Base-by-base conservation (phyloP, 73 alveolate species). In the Durusdinium trenchii region DNA sequence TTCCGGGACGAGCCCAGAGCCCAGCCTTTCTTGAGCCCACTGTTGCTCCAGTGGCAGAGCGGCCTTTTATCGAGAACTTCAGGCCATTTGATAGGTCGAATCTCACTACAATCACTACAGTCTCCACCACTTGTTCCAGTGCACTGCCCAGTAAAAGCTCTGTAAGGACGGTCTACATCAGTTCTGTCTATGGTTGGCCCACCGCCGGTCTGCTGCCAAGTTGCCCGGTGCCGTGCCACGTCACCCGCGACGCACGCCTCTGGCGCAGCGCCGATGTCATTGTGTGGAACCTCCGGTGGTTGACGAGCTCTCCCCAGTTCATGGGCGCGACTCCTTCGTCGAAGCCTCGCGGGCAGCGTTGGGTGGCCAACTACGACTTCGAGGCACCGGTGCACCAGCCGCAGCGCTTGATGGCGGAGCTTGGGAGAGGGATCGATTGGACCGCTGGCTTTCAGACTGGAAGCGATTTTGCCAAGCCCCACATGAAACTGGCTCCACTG, bases 301-400 rank as follows among this genome's bases (percentile, higher is more conserved):
- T 79, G 57, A 14, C 62, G 26, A 4, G 42, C 6, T 32, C 16
- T 23, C 38, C 20, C 30, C 28, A 1, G 48, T 35, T 5, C 54
- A 38, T 75, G 90, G 18, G 43, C 26, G 62, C 64, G 20, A 28
- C 18, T 43, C 23, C 32, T 38, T 3, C 43, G 12, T 14, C 51
- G 42, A 79, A 79, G 90, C 90, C 64, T 6, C n/a, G 20, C 45
- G 23, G 38, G 12, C 90, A 79, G 62, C 18, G 35, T 36, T 79
- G 90, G 90, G 62, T 79, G 64, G 36, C 43, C 28, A 79, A 40
- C 90, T 79, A 38, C 42, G 90, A 79, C 42, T 79, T 79, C 5
- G 90, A 79, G 90, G 40, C 90, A 7, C 64, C 62, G 20, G 7
- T 26, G 38, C 9, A 20, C 64, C 42, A 0, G 0, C 62, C 62